Percentiles rank a stretch among this genome's conserved stretches.
Evolutionary conservation across 2,329 filamentous ascomycete species (phyloP).

Genomic region (Trichoderma breve): DNA sequence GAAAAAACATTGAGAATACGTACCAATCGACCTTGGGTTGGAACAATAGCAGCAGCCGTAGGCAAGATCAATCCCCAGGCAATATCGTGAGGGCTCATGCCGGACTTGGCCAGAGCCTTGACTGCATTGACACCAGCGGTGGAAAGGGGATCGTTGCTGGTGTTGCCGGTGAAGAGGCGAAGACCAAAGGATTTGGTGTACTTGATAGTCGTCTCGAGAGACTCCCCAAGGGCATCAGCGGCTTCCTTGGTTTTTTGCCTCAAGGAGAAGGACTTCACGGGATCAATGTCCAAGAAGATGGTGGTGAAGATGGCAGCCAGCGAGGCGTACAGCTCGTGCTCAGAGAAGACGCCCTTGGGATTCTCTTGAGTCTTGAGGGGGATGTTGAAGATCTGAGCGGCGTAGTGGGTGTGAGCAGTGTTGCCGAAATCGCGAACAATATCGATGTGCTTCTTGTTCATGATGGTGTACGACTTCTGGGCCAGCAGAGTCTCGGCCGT

Average conservation of each 20-base stretch:
- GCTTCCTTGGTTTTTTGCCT: slow-evolving; percentile 57
- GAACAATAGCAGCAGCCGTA: slow-evolving; percentile 63
- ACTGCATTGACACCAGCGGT: slow-evolving; percentile 65
- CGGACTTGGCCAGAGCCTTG: slow-evolving; percentile 61
- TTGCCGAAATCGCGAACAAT: slow-evolving; percentile 70
- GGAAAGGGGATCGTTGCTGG: slow-evolving; percentile 55
- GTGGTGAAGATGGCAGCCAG: slow-evolving; percentile 64
- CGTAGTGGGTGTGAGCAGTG: slow-evolving; percentile 63
- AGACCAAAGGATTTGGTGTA: slow-evolving; percentile 43
- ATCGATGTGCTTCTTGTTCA: slow-evolving; percentile 60
- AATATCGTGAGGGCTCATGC: slow-evolving; percentile 62
- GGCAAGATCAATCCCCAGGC: slow-evolving; percentile 70
- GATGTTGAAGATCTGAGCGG: slow-evolving; percentile 60
- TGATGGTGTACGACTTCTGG: slow-evolving; percentile 63
- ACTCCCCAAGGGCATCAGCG: slow-evolving; percentile 55
- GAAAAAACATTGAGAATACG: slow-evolving; percentile 27
- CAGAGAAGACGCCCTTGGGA: slow-evolving; percentile 56
- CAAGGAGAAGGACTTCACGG: slow-evolving; percentile 64
- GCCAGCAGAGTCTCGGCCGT: slow-evolving; percentile 60
- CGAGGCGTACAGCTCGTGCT: slow-evolving; percentile 58
- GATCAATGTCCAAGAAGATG: slow-evolving; percentile 66
- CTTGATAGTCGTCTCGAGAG: slow-evolving; percentile 66
- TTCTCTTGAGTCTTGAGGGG: slow-evolving; percentile 63
- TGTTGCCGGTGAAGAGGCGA: slow-evolving; percentile 49
- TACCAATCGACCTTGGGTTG: slow-evolving; percentile 67